Conservation (phyloP, 352 stramenopile species). For the Phytophthora boehmeriae region DNA sequence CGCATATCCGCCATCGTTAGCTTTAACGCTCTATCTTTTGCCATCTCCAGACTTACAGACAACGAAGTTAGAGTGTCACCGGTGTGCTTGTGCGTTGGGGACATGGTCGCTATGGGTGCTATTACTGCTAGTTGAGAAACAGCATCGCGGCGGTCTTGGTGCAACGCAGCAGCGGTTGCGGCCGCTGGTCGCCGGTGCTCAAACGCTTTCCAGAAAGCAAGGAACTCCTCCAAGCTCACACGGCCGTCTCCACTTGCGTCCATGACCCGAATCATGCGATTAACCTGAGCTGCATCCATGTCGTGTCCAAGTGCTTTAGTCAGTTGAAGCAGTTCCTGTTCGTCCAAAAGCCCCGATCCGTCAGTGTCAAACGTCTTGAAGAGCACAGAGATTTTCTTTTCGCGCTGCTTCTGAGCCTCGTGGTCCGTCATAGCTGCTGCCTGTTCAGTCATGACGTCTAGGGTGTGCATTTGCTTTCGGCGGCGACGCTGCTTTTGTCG, state of each 20-base stretch:
- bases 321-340: conserved; percentile 52
- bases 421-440: conserved; percentile 41
- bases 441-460: conserved; percentile 42
- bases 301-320: conserved; percentile 52
- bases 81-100: conserved; percentile 10
- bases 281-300: conserved; percentile 46
- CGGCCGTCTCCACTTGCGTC: conserved; percentile 62
- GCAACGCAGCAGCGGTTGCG: conserved; percentile 15
- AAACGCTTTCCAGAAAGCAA: conserved; percentile 73
- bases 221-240: conserved; percentile 69
- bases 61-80: conserved; percentile 37
- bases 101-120: not conserved
- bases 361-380: conserved; percentile 70
- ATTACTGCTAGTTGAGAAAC: conserved; percentile 13
- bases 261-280: conserved; percentile 64
- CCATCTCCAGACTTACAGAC: conserved; percentile 56
- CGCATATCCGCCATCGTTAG: conserved; percentile 53
- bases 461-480: conserved; percentile 41
- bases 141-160: conserved; percentile 27
- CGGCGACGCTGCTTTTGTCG: conserved; percentile 40
- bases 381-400: conserved; percentile 45
- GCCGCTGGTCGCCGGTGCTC: conserved; percentile 30
- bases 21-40: conserved; percentile 54
- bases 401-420: conserved; percentile 28
- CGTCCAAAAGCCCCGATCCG: conserved; percentile 61